A percentile compares a stretch with the other conserved stretches of the same genome.
Evolutionary conservation across 1,139 yeast species (phyloP).

Genomic region (Suhomyces panamericanus): DNA sequence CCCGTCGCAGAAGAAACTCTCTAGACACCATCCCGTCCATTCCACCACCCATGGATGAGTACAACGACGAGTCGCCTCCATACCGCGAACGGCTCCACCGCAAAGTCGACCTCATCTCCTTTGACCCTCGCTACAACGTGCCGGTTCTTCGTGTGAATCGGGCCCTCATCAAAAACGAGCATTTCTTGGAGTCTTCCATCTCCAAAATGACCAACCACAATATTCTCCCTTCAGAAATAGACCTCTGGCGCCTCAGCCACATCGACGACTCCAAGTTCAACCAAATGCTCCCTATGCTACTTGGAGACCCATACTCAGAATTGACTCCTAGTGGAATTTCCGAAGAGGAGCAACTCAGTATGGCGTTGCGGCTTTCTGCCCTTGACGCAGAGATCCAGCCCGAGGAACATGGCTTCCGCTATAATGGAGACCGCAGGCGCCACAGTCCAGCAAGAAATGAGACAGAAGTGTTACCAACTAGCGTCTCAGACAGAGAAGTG

Average conservation of each 20-base stretch:
- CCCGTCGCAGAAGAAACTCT: conserved; percentile 8
- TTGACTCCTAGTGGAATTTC: background rate
- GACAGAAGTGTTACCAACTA: no score
- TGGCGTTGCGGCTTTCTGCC: conserved; percentile 10
- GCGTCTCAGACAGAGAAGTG: no score
- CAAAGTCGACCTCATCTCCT: conserved; percentile 39
- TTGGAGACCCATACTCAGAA: conserved; percentile 4
- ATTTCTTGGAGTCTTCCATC: conserved; percentile 28
- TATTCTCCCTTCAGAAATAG: conserved; percentile 34
- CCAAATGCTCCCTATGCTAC: conserved; percentile 29
- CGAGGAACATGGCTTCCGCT: conserved; percentile 10
- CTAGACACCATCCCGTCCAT: conserved; percentile 13
- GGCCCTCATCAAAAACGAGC: conserved; percentile 29
- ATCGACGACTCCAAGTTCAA: conserved; percentile 41
- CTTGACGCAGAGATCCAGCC: conserved; percentile 8
- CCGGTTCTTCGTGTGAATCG: conserved; percentile 43
- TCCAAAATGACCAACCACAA: conserved; percentile 29
- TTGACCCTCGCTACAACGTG: conserved; percentile 38
- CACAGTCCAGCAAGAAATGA: background rate
- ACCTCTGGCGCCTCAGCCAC: conserved; percentile 40
- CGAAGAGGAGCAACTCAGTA: conserved; percentile 10
- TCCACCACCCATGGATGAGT: conserved; percentile 15
- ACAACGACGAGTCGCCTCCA: conserved; percentile 31
- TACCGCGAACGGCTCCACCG: conserved; percentile 39
- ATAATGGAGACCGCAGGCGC: background rate